Base-by-base conservation (phyloP, 495 filamentous ascomycete genomes). In the Rhypophila decipiens region DNA sequence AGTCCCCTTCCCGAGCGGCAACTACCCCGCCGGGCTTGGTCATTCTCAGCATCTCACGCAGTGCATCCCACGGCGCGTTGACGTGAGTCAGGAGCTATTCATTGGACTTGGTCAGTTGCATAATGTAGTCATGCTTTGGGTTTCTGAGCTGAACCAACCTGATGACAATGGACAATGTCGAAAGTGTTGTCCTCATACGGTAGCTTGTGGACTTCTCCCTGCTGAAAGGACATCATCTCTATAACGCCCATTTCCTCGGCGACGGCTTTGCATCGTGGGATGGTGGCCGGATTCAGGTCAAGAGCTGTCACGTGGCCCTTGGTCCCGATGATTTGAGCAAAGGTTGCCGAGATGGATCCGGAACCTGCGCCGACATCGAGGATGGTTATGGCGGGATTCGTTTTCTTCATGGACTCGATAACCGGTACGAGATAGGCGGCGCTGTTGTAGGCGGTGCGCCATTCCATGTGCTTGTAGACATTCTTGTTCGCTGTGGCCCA, bases 41-140 rank as follows among this genome's bases (percentile, higher is more conserved):
- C 12, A 73, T 69, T 13, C 72, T 52, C 5, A 71, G 55, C 65
- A 74, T 71, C 51, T 75, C 71, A 35, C 49, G 49, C 24, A 71
- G 37, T 3, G 69, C 70, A 24, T 62, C 54, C 36, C 51, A 58
- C 8, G 68, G 71, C 10, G 47, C 50, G 36, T 48, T 46, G 29
- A 73, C 58, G 50, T 75, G 70, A 39, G 50, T 48, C 38, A 74
- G 57, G 31, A 74, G 60, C 59, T 66, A 63, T 50, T 31, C n/a
- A n/a, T n/a, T n/a, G n/a, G n/a, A n/a, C n/a, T n/a, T 33, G 8
- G 29, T 33, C 29, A 33, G 29, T 33, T 33, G 8, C 29, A 33
- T 33, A n/a, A 8, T 33, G 8, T 33, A 33, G 29, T n/a, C 29
- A 33, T n/a, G 29, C 8, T 33, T 33, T 33, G 8, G 8, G 8